Percentiles rank a stretch among this genome's conserved stretches.
Evolutionary conservation across 2,329 filamentous ascomycete genomes (phyloP).

Genomic region (Colletotrichum spinosum): DNA sequence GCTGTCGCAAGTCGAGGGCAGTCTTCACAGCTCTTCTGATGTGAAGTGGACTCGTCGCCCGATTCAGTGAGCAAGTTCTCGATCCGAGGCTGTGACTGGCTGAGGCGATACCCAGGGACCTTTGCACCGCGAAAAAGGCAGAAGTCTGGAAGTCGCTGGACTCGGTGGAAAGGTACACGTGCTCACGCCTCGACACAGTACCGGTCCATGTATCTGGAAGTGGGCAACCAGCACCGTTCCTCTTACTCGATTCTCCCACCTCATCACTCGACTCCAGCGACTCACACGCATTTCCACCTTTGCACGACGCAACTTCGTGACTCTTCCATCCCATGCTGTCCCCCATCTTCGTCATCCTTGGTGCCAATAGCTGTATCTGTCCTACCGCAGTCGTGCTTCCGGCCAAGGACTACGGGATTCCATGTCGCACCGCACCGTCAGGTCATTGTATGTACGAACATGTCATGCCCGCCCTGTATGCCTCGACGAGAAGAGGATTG

Average conservation of each 20-base stretch:
- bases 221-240: not conserved
- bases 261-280: conserved; percentile 2
- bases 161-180: conserved; percentile 24
- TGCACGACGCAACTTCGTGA: too few relatives aligned
- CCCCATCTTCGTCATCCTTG: conserved; percentile 17
- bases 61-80: conserved; percentile 28
- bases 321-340: conserved; percentile 7
- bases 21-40: not conserved
- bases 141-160: not conserved
- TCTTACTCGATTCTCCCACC: conserved; percentile 26
- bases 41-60: conserved; percentile 14
- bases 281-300: not conserved
- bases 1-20: too few relatives aligned
- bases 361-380: not conserved
- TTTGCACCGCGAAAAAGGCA: not conserved
- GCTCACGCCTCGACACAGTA: conserved; percentile 17
- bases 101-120: not conserved
- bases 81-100: conserved; percentile 20
- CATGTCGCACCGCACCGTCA: too few relatives aligned
- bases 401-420: not conserved
- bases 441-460: too few relatives aligned
- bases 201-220: conserved; percentile 16
- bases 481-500: too few relatives aligned
- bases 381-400: conserved; percentile 20
- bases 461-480: too few relatives aligned